Evolutionary conservation across 495 filamentous ascomycete species (phyloP), one percentile per base, ranked within the genome.

Genomic region (Tricharina praecox): DNA sequence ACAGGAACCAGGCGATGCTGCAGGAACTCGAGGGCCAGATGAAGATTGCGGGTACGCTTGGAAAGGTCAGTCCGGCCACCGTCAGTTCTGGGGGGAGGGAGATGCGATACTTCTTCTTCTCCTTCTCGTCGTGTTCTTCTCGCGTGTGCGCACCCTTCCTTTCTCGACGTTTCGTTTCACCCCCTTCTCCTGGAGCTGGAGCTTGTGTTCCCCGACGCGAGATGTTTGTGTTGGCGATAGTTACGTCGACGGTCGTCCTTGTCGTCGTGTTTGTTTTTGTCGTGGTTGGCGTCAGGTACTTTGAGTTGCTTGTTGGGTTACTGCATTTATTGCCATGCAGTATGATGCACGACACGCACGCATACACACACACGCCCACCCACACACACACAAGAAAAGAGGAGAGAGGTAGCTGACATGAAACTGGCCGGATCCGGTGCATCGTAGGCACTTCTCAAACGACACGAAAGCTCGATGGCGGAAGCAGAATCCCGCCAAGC

Each of bases 381-480:
- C 28, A 32, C 28, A 32, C 28, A 32, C 26, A 23, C 40, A 43
- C 33, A 23, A 40, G n/a, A n/a, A n/a, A n/a, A n/a, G n/a, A n/a
- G n/a, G n/a, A n/a, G n/a, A n/a, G n/a, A n/a, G n/a, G n/a, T n/a
- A n/a, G n/a, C n/a, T n/a, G n/a, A n/a, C n/a, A n/a, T n/a, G n/a
- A n/a, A n/a, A n/a, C 20, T 18, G 8, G 21, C 40, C 40, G 40
- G 20, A 43, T 43, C 21, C 40, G 43, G 45, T 1, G 33, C 15
- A 9, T 9, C 18, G 45, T 79, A 95, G 88, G 83, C 87, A 26
- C 68, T 97, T 30, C 75, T 97, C 15, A 76, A 79, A 42, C 82
- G 87, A 48, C 87, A 96, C 72, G 88, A 95, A 66, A 75, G 78
- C 32, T 94, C 93, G 62, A 83, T 94, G 70, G 79, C 76, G 16